phyloP scores from a whole-genome alignment of 2,329 filamentous ascomycete species.

The Coleophoma crateriformis region DNA sequence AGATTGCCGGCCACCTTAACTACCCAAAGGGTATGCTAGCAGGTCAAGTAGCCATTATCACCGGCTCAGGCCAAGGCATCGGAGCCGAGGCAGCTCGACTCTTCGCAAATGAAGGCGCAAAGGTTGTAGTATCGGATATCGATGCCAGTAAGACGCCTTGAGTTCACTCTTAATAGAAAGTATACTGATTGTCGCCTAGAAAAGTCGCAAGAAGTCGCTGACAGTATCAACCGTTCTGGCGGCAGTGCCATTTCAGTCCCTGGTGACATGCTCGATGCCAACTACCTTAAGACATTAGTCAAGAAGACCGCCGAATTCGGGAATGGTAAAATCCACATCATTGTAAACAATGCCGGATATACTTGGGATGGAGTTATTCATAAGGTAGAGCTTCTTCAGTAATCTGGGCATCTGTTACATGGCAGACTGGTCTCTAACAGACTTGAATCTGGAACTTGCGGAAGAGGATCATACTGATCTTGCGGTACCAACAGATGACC shows the following conservation, averaged over 20 bases:
- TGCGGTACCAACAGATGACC: conserved; percentile 49
- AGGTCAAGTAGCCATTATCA: conserved; percentile 82
- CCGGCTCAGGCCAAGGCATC: conserved; percentile 81
- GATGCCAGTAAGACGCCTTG: conserved; percentile 52
- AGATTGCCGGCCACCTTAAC: conserved; percentile 75
- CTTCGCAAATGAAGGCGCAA: conserved; percentile 84
- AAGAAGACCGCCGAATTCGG: conserved; percentile 74
- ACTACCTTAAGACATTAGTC: conserved; percentile 69
- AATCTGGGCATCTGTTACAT: conserved; percentile 6
- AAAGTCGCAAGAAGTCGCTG: conserved; percentile 64
- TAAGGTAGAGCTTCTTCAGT: conserved; percentile 44
- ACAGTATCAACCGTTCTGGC: conserved; percentile 57
- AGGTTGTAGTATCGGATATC: conserved; percentile 79
- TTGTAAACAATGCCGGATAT: conserved; percentile 88
- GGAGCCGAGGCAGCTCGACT: conserved; percentile 77
- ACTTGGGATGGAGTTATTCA: conserved; percentile 93
- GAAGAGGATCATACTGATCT: conserved; percentile 11
- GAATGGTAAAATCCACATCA: conserved; percentile 80
- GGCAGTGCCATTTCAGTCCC: conserved; percentile 68
- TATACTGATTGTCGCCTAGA: conserved; percentile 35
- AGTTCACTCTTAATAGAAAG: conserved; percentile 2
- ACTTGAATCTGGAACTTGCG: conserved; percentile 3
- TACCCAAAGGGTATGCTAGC: conserved; percentile 74
- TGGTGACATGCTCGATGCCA: conserved; percentile 69
- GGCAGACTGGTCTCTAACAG: conserved; percentile 7